Evolutionary conservation across 164 flowering plant species (phyloP).

Genomic region (Magnolia sinica): DNA sequence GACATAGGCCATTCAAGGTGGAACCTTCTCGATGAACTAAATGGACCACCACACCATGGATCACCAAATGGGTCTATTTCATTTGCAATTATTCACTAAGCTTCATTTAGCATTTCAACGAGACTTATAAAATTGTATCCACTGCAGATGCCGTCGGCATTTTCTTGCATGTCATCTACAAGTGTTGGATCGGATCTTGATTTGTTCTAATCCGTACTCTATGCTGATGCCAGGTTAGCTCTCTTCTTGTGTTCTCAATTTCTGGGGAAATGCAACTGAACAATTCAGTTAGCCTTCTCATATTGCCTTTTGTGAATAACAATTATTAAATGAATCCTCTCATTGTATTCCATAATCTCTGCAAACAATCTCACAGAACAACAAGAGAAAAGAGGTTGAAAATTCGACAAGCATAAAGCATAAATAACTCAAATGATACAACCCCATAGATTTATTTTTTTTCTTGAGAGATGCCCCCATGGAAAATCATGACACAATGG

Average conservation of each 20-base stretch:
- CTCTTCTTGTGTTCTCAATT: neutral
- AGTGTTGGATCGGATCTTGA: slow-evolving; percentile 1
- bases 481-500: too few relatives aligned
- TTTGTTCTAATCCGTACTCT: neutral
- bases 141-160: slow-evolving; percentile 8
- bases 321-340: too few relatives aligned
- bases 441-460: too few relatives aligned
- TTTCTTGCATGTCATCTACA: slow-evolving; percentile 2
- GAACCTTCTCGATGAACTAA: neutral
- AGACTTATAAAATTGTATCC: neutral
- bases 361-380: too few relatives aligned
- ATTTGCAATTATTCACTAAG: neutral
- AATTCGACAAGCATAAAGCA: too few relatives aligned
- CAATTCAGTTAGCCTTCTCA: neutral
- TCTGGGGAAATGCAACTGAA: neutral
- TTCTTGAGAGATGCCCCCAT: too few relatives aligned
- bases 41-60: neutral
- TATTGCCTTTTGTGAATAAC: neutral
- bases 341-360: too few relatives aligned
- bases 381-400: too few relatives aligned
- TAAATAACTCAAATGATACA: too few relatives aligned
- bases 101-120: neutral
- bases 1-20: neutral
- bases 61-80: neutral
- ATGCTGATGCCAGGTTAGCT: slow-evolving; percentile 6